Evolutionary conservation across 176 grass and related monocot species (phyloP).

Genomic region (Sorghum bicolor): Sorghum_bicolor_NCBIv3 NC_012873.2:65604001-65604500

Average conservation of each 20-base stretch:
- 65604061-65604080: not conserved
- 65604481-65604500: not conserved
- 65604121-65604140: not conserved
- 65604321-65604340: not conserved
- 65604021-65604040: not conserved
- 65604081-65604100: not conserved
- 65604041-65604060: not conserved
- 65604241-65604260: not conserved
- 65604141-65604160: not conserved
- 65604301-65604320: not conserved
- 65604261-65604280: not conserved
- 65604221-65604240: not conserved
- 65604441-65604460: not conserved
- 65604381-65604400: not conserved
- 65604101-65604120: not conserved
- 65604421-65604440: not conserved
- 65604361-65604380: not conserved
- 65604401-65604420: not conserved
- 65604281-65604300: not conserved
- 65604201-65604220: not conserved
- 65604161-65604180: not conserved
- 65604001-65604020: not conserved
- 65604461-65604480: not conserved
- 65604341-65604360: not conserved
- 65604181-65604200: not conserved